Evolutionary conservation across 768 basidiomycete species (phyloP).

Genomic region (Tricholoma saponaceum): DNA sequence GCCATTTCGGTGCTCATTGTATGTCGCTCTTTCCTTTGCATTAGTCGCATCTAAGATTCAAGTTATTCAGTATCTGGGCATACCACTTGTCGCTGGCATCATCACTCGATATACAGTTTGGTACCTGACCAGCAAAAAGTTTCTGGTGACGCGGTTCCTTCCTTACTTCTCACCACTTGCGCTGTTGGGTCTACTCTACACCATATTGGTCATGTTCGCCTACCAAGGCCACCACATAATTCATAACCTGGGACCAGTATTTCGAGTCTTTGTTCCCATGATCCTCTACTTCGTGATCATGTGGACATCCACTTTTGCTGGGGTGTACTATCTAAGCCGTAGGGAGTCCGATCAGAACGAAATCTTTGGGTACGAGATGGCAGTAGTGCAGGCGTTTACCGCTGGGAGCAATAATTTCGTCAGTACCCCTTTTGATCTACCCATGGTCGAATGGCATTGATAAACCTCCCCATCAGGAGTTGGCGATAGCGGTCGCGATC

Average conservation of each 20-base stretch:
- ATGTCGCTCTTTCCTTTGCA: slow-evolving; percentile 22
- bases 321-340: slow-evolving; percentile 47
- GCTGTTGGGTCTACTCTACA: slow-evolving; percentile 76
- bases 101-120: slow-evolving; percentile 61
- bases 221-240: slow-evolving; percentile 67
- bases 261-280: slow-evolving; percentile 79
- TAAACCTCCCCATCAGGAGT: slow-evolving; percentile 42
- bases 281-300: slow-evolving; percentile 75
- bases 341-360: slow-evolving; percentile 18
- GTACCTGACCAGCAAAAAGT: slow-evolving; percentile 36
- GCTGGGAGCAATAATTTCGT: slow-evolving; percentile 79
- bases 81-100: slow-evolving; percentile 69
- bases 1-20: slow-evolving; percentile 72
- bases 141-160: slow-evolving; percentile 59
- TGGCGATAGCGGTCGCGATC: slow-evolving; percentile 80
- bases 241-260: slow-evolving; percentile 70
- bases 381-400: slow-evolving; percentile 76
- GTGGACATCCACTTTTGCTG: slow-evolving; percentile 61
- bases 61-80: slow-evolving; percentile 66
- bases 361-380: slow-evolving; percentile 59
- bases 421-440: slow-evolving; percentile 15
- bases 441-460: background rate
- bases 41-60: background rate
- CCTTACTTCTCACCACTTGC: slow-evolving; percentile 66
- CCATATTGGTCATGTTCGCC: slow-evolving; percentile 73